A percentile compares a stretch with the other conserved stretches of the same genome.
Conservation (phyloP, 2,329 filamentous ascomycete genomes). For the Cordyceps cateniannulata region DNA sequence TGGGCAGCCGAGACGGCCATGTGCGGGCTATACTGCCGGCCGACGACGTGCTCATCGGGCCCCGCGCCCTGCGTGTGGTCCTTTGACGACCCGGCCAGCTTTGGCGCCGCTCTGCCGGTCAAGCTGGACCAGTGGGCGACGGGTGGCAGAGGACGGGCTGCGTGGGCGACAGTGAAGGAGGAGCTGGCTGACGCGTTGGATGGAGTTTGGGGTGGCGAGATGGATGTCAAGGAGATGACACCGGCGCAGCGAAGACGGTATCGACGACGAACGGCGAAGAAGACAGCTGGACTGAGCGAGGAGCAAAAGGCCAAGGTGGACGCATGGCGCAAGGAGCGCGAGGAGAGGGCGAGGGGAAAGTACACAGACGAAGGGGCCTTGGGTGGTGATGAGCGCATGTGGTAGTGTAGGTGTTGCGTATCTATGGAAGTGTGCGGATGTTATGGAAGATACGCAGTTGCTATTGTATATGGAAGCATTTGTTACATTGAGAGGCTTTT, state of each 20-base stretch:
- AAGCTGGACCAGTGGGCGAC: constrained; percentile 58
- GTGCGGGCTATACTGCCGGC: constrained; percentile 49
- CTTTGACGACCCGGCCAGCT: constrained; percentile 49
- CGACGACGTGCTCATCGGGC: constrained; percentile 40
- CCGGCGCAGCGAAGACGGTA: constrained; percentile 42
- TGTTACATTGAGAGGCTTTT: background rate
- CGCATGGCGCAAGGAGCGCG: constrained; percentile 36
- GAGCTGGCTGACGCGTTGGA: constrained; percentile 42
- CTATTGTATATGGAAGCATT: background rate
- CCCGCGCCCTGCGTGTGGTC: constrained; percentile 46
- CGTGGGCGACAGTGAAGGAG: constrained; percentile 35
- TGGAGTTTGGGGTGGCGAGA: constrained; percentile 35
- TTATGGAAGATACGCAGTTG: background rate
- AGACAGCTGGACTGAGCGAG: constrained; percentile 21
- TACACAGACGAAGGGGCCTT: constrained; percentile 30
- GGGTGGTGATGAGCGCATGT: constrained; percentile 24
- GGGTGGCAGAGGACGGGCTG: constrained; percentile 40
- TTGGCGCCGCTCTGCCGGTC: constrained; percentile 53
- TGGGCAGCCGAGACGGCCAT: constrained; percentile 46
- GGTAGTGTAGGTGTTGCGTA: constrained; percentile 13
- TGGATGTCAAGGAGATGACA: constrained; percentile 37
- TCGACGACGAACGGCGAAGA: constrained; percentile 35
- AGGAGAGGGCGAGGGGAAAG: constrained; percentile 33
- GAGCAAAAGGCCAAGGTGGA: constrained; percentile 39
- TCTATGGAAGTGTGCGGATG: background rate